Conservation (phyloP, 371 early-diverging fungal species). For the Mucor indicus region DNA sequence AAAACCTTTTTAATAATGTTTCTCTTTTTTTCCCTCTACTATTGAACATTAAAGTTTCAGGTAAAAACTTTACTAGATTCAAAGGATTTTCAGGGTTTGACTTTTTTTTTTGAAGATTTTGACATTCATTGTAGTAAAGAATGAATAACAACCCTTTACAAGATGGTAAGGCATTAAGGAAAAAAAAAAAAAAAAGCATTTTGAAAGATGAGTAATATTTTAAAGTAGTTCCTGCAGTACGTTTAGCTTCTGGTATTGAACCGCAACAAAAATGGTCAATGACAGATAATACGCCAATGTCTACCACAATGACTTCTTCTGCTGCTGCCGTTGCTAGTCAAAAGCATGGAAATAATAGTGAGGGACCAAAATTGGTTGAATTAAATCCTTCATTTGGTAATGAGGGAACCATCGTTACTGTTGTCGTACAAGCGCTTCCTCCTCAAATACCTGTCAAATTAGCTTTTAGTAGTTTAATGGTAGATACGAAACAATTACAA, state of each 20-base stretch:
- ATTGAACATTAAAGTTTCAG: too few species aligned
- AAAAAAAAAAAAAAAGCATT: too few species aligned
- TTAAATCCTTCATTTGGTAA: neutral
- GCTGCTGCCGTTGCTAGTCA: too few species aligned
- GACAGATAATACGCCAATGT: neutral
- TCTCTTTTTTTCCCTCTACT: too few species aligned
- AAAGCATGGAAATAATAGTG: neutral
- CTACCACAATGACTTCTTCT: neutral
- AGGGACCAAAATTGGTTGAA: neutral
- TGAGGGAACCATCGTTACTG: slow-evolving; percentile 7
- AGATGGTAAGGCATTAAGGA: too few species aligned
- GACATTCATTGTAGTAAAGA: too few species aligned
- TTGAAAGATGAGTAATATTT: too few species aligned
- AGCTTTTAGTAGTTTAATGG: slow-evolving; percentile 26
- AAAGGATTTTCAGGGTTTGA: too few species aligned
- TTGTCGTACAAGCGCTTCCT: neutral
- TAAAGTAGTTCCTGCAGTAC: neutral
- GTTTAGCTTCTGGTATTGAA: neutral
- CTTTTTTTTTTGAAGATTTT: too few species aligned
- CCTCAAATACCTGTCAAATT: slow-evolving; percentile 11
- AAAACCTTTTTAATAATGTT: too few species aligned
- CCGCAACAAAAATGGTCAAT: neutral
- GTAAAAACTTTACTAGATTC: too few species aligned
- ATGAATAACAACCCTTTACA: too few species aligned
- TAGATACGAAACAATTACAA: slow-evolving; percentile 27